Evolutionary conservation across 106 monocot species (phyloP).

Genomic region (Xerophyta viscosa): DNA sequence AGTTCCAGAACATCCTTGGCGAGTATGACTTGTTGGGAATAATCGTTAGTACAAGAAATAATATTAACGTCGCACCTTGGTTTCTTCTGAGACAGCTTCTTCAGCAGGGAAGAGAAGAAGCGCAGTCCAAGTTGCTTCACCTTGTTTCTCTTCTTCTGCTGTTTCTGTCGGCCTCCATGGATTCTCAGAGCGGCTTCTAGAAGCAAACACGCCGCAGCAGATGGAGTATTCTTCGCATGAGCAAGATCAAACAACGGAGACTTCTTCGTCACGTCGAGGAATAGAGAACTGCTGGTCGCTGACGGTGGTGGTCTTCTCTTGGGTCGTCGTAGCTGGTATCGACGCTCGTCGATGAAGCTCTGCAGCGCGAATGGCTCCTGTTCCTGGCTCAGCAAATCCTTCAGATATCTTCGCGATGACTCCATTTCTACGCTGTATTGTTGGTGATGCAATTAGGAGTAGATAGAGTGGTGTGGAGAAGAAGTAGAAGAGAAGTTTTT

Average conservation of each 20-base stretch:
- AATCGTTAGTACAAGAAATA: no score
- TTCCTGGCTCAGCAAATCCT: constrained; percentile 24
- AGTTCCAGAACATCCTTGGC: no score
- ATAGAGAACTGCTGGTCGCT: background rate
- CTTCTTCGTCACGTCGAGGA: background rate
- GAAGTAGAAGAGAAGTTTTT: no score
- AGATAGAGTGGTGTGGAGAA: no score
- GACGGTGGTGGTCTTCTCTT: background rate
- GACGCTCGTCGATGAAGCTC: constrained; percentile 21
- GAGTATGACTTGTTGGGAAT: no score
- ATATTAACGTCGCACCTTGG: background rate
- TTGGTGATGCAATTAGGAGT: no score
- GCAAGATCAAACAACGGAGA: background rate
- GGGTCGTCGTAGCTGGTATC: constrained; percentile 7
- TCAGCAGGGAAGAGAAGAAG: constrained; percentile 10
- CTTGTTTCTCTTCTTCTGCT: background rate
- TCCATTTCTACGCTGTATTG: no score
- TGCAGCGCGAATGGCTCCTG: constrained; percentile 36
- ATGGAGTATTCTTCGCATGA: background rate
- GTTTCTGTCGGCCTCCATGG: background rate
- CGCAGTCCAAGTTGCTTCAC: background rate
- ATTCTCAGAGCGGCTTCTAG: constrained; percentile 9
- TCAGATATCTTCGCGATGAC: no score
- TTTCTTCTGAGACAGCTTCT: constrained; percentile 6
- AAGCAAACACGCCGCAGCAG: background rate